Evolutionary conservation across 345 rosid genomes (phyloP).

Genomic region (Eucalyptus caleyi): DNA sequence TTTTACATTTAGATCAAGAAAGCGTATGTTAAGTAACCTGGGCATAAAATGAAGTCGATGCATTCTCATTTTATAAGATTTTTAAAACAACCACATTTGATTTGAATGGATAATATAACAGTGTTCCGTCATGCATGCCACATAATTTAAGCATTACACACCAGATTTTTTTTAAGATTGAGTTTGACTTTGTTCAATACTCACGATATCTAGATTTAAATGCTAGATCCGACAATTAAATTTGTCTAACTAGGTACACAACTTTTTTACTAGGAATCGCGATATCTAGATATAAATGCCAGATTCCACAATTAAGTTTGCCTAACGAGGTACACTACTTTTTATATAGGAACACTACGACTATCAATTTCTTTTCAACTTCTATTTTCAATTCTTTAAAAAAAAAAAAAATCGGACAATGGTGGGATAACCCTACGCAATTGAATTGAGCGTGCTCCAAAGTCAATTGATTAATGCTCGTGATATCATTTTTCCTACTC

Average conservation of each 20-base stretch:
- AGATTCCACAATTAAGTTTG: neutral
- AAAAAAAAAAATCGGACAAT: neutral
- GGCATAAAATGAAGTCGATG: neutral
- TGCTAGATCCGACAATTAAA: neutral
- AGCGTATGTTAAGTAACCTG: neutral
- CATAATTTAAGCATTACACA: neutral
- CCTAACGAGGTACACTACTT: neutral
- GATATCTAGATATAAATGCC: accelerated
- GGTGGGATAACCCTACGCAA: neutral
- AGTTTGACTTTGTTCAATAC: neutral
- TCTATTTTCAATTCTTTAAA: too few species aligned
- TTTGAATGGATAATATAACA: neutral
- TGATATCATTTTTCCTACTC: neutral
- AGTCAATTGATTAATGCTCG: neutral
- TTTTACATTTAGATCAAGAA: neutral
- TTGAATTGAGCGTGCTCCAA: neutral
- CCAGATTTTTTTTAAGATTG: neutral
- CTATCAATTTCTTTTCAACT: neutral
- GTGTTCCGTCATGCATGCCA: neutral
- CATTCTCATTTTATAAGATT: neutral
- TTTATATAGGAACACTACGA: neutral
- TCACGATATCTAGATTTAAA: neutral
- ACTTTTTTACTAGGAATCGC: neutral
- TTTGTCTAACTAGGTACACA: neutral
- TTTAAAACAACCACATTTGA: neutral